Conservation (phyloP, 257 asterid genomes). For the Penstemon barbatus region DNA sequence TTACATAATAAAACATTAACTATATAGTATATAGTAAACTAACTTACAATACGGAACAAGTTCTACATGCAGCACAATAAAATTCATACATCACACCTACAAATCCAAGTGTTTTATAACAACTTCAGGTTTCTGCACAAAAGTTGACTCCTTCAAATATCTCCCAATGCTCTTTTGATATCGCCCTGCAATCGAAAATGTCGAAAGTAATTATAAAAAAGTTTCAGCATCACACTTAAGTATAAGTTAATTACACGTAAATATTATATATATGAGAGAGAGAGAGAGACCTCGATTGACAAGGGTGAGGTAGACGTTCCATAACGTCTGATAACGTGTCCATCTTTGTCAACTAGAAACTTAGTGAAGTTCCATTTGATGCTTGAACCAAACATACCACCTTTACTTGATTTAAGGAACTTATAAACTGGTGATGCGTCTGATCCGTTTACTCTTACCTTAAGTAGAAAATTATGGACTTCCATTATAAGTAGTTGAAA, state of each 20-base stretch:
- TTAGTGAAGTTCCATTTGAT: conserved; percentile 96
- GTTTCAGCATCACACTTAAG: too few relatives aligned
- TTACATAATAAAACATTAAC: too few relatives aligned
- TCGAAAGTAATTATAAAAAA: background rate
- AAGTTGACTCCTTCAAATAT: conserved; percentile 29
- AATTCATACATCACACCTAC: background rate
- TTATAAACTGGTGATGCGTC: conserved; percentile 67
- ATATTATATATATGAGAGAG: background rate
- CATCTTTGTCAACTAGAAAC: conserved; percentile 85
- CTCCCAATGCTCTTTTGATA: conserved; percentile 67
- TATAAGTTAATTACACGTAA: background rate
- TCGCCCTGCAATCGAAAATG: conserved; percentile 50
- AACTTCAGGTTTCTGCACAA: background rate
- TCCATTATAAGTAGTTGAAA: background rate
- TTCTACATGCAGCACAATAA: background rate
- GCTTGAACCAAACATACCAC: conserved; percentile 59
- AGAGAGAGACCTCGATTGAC: conserved; percentile 66
- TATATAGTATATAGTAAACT: too few relatives aligned
- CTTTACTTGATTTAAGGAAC: conserved; percentile 73
- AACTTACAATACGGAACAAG: too few relatives aligned
- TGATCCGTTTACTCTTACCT: conserved; percentile 89
- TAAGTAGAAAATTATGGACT: conserved; percentile 6
- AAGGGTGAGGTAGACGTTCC: conserved; percentile 62
- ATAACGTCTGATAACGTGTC: conserved; percentile 66
- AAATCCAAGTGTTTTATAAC: background rate